Conservation (phyloP, 495 filamentous ascomycete genomes). For the Cairneyella variabilis region DNA sequence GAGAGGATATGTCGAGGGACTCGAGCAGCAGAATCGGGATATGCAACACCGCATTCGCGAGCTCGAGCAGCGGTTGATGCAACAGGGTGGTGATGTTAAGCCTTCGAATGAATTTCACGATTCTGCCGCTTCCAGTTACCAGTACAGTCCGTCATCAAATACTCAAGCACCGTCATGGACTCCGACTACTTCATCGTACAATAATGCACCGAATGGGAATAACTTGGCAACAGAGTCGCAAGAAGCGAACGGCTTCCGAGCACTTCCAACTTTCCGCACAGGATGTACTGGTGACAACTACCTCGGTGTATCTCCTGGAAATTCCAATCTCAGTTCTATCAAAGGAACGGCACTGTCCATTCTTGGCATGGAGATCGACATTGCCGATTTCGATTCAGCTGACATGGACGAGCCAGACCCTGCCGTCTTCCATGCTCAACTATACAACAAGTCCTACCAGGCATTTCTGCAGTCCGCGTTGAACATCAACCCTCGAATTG, state of each 20-base stretch:
- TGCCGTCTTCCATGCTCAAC: slow-evolving; percentile 33
- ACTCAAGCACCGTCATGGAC: neutral
- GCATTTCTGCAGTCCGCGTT: slow-evolving; percentile 59
- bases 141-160: slow-evolving; percentile 9
- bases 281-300: slow-evolving; percentile 62
- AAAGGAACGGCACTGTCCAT: slow-evolving; percentile 70
- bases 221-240: slow-evolving; percentile 26
- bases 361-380: slow-evolving; percentile 72
- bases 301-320: slow-evolving; percentile 65
- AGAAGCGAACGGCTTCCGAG: slow-evolving; percentile 38
- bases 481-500: slow-evolving; percentile 50
- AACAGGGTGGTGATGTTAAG: slow-evolving; percentile 29
- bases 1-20: slow-evolving; percentile 68
- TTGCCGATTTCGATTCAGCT: slow-evolving; percentile 63
- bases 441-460: slow-evolving; percentile 66
- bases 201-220: slow-evolving; percentile 12
- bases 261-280: slow-evolving; percentile 45
- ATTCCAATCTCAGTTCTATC: slow-evolving; percentile 63
- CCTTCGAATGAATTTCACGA: slow-evolving; percentile 20
- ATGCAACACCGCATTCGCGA: slow-evolving; percentile 47
- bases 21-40: slow-evolving; percentile 54
- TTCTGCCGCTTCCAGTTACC: slow-evolving; percentile 1
- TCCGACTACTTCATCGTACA: neutral
- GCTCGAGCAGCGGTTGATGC: slow-evolving; percentile 41
- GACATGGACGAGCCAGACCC: slow-evolving; percentile 58